phyloP scores from a whole-genome alignment of 75 land plant genomes.

The Isoetes taiwanensis region DNA sequence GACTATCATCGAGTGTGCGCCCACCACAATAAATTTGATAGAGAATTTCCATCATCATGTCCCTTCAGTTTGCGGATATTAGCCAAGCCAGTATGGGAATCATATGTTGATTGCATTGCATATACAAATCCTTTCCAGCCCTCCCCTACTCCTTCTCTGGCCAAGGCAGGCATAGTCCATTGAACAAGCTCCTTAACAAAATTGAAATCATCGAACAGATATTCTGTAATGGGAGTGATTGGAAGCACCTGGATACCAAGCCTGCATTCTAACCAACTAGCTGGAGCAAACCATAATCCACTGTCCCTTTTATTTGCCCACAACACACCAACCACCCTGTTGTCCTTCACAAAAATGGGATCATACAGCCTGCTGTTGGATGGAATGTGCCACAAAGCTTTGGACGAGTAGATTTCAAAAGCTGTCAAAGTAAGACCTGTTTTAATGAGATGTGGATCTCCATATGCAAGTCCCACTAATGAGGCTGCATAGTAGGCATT shows the following conservation, averaged over 20 bases:
- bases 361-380: conserved; percentile 12
- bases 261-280: conserved; percentile 20
- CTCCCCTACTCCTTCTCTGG: conserved; percentile 11
- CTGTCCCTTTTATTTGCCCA: conserved; percentile 32
- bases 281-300: conserved; percentile 26
- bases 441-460: neutral
- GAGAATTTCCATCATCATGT: conserved; percentile 26
- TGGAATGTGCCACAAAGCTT: conserved; percentile 15
- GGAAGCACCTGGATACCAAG: conserved; percentile 28
- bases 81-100: conserved; percentile 8
- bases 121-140: conserved; percentile 30
- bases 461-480: conserved; percentile 19
- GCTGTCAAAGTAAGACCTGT: conserved; percentile 18
- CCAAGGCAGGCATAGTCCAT: conserved; percentile 17
- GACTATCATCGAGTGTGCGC: conserved; percentile 1
- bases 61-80: conserved; percentile 4
- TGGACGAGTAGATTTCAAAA: conserved; percentile 17
- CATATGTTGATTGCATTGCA: conserved; percentile 20
- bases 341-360: conserved; percentile 7
- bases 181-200: conserved; percentile 18
- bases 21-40: conserved; percentile 29
- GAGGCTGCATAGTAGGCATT: conserved; percentile 31
- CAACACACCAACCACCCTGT: conserved; percentile 16
- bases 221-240: conserved; percentile 24
- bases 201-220: conserved; percentile 13